phyloP scores from a whole-genome alignment of 2,329 filamentous ascomycete species.

The Camptophora hylomeconis region DNA sequence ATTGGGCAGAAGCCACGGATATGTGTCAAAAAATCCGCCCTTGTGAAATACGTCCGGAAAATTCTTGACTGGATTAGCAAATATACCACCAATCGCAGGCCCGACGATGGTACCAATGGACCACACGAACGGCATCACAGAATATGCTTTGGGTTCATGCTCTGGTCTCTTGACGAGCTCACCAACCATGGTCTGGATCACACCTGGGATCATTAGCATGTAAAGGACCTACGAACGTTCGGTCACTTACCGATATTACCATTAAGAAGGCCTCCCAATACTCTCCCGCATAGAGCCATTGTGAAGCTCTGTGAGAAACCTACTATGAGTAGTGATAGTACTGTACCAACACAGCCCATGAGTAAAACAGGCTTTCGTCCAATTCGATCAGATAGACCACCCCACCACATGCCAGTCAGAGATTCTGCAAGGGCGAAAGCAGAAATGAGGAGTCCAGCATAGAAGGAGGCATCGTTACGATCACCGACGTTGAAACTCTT shows the following conservation, averaged over 20 bases:
- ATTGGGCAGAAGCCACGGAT: conserved; percentile 79
- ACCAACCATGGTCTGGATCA: conserved; percentile 85
- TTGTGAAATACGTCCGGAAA: conserved; percentile 60
- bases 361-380: conserved; percentile 78
- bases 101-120: conserved; percentile 80
- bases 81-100: conserved; percentile 74
- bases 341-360: conserved; percentile 67
- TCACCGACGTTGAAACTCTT: conserved; percentile 61
- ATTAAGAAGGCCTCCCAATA: conserved; percentile 70
- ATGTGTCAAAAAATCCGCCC: conserved; percentile 53
- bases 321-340: conserved; percentile 69
- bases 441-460: conserved; percentile 76
- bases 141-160: conserved; percentile 77
- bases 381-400: conserved; percentile 64
- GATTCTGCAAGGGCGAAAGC: conserved; percentile 75
- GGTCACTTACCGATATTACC: conserved; percentile 55
- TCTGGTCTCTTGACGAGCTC: conserved; percentile 73
- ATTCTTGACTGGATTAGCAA: conserved; percentile 62
- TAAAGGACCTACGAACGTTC: not conserved
- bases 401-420: conserved; percentile 79
- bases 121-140: conserved; percentile 93
- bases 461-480: conserved; percentile 67
- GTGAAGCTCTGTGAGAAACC: conserved; percentile 75
- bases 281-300: conserved; percentile 64
- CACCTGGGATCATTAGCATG: conserved; percentile 35